These are phyloP conservation scores for Trametes versicolor DNA, from an alignment of 1,284 basidiomycete genomes.

Conservation along the genomic window DNA sequence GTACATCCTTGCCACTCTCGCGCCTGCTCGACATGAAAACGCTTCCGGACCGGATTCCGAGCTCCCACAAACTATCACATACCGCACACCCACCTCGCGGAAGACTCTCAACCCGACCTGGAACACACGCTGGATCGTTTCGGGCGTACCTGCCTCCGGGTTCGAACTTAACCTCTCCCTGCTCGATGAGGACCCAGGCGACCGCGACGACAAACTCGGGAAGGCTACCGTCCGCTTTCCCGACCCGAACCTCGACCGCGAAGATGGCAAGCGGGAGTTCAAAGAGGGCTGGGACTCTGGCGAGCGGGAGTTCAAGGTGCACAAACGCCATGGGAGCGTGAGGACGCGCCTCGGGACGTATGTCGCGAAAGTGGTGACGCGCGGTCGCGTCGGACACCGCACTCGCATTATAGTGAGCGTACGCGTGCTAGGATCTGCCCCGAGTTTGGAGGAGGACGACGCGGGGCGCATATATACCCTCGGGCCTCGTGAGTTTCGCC, in stretches of 20 bases:
- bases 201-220: slow-evolving; percentile 56
- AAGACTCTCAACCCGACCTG: slow-evolving; percentile 50
- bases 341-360: slow-evolving; percentile 47
- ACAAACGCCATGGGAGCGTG: slow-evolving; percentile 49
- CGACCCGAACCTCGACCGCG: slow-evolving; percentile 19
- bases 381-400: slow-evolving; percentile 40
- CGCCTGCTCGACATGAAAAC: slow-evolving; percentile 22
- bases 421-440: slow-evolving; percentile 47
- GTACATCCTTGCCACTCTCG: slow-evolving; percentile 48
- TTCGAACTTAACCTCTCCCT: slow-evolving; percentile 48
- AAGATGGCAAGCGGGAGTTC: slow-evolving; percentile 38
- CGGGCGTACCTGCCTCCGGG: slow-evolving; percentile 52
- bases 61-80: slow-evolving; percentile 45
- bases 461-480: slow-evolving; percentile 53
- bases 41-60: slow-evolving; percentile 11
- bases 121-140: slow-evolving; percentile 53
- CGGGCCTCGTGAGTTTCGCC: slow-evolving; percentile 47
- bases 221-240: slow-evolving; percentile 43
- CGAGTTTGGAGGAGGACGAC: slow-evolving; percentile 39
- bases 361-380: slow-evolving; percentile 37
- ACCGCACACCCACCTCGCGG: slow-evolving; percentile 51
- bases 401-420: slow-evolving; percentile 44
- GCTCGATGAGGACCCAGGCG: slow-evolving; percentile 54
- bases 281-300: slow-evolving; percentile 39
- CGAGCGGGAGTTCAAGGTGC: slow-evolving; percentile 40